Evolutionary conservation across 2,329 filamentous ascomycete genomes (phyloP).

Genomic region (Pyricularia pennisetigena): DNA sequence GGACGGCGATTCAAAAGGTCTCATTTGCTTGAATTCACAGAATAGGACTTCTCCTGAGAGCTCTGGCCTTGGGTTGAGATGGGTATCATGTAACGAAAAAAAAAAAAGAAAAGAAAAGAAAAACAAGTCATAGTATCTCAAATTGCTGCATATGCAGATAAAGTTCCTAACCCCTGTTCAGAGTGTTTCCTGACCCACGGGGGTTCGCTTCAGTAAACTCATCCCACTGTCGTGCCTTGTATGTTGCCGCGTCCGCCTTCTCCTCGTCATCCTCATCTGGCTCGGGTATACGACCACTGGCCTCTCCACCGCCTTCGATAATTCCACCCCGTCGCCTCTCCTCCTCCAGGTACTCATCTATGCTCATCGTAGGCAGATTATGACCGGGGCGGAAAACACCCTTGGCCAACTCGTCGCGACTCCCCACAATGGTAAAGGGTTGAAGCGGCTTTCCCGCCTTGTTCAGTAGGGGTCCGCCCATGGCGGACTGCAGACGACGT

Average conservation of each 20-base stretch:
- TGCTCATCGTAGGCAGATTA: slow-evolving; percentile 92
- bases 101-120: too few relatives aligned
- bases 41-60: not conserved
- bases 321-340: slow-evolving; percentile 78
- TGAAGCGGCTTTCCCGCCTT: slow-evolving; percentile 75
- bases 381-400: slow-evolving; percentile 87
- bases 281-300: slow-evolving; percentile 56
- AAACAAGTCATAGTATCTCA: not conserved
- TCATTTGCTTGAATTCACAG: not conserved
- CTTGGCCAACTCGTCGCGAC: slow-evolving; percentile 62
- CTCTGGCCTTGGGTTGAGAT: not conserved
- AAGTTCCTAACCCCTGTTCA: slow-evolving; percentile 59
- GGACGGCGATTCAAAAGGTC: not conserved
- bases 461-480: slow-evolving; percentile 62
- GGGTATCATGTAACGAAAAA: not conserved
- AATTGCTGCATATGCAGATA: not conserved
- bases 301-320: slow-evolving; percentile 80
- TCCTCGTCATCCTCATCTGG: slow-evolving; percentile 85
- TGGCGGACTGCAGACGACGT: slow-evolving; percentile 32
- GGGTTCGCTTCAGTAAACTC: slow-evolving; percentile 88
- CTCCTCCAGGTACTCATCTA: slow-evolving; percentile 95
- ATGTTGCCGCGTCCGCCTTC: slow-evolving; percentile 79
- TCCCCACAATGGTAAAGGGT: slow-evolving; percentile 79
- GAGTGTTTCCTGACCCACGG: slow-evolving; percentile 70
- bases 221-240: slow-evolving; percentile 93